These are phyloP conservation scores for Graphiopsis chlorocephala DNA, from an alignment of 2,329 filamentous ascomycete species.

Conservation along the genomic window DNA sequence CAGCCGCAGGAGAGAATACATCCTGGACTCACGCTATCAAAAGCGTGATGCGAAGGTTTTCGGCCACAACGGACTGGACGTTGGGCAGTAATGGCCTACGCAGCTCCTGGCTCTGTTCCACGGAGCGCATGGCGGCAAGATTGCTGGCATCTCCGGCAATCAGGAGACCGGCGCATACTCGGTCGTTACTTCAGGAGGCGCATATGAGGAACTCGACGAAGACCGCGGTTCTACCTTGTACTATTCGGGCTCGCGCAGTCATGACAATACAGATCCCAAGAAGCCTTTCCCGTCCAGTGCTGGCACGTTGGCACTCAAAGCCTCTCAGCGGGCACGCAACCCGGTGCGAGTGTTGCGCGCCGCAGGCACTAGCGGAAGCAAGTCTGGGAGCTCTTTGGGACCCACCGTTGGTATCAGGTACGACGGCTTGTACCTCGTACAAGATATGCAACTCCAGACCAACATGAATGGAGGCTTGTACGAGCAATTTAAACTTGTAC, in stretches of 20 bases:
- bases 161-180: conserved; percentile 23
- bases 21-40: conserved; percentile 16
- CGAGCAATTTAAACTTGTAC: conserved; percentile 28
- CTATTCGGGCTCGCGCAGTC: conserved; percentile 28
- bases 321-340: conserved; percentile 14
- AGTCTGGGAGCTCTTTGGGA: not conserved
- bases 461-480: conserved; percentile 28
- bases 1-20: conserved; percentile 4
- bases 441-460: conserved; percentile 8
- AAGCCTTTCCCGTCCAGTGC: conserved; percentile 17
- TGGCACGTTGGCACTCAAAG: conserved; percentile 22
- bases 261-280: conserved; percentile 26
- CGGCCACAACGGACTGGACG: conserved; percentile 26
- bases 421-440: conserved; percentile 29
- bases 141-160: conserved; percentile 26
- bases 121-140: conserved; percentile 27
- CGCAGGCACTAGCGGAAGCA: conserved; percentile 12
- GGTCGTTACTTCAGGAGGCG: conserved; percentile 24
- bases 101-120: conserved; percentile 26
- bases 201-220: conserved; percentile 26
- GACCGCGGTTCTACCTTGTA: conserved; percentile 25
- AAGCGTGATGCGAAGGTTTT: conserved; percentile 21
- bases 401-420: conserved; percentile 23
- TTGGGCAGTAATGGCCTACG: conserved; percentile 26
- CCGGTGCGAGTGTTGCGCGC: conserved; percentile 27